phyloP scores from a whole-genome alignment of 2,329 filamentous ascomycete genomes.

The Cryphonectria carpinicola region DNA sequence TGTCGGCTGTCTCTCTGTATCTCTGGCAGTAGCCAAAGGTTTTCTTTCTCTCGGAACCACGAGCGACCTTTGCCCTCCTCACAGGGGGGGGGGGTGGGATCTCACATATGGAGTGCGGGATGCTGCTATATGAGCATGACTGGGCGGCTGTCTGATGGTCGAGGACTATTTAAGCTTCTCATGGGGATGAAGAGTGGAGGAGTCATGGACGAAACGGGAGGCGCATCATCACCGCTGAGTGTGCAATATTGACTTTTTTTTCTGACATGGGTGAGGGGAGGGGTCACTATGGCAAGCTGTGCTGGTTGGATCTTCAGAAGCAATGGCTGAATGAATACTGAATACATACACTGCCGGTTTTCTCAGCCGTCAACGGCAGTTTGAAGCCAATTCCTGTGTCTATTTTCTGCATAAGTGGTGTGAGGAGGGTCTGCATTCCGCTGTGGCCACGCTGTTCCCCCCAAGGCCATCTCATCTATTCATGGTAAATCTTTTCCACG shows the following conservation, averaged over 20 bases:
- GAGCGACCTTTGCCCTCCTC: neutral
- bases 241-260: neutral
- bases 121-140: neutral
- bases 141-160: neutral
- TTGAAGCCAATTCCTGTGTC: neutral
- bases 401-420: neutral
- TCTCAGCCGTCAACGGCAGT: neutral
- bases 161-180: neutral
- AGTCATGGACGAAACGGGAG: neutral
- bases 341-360: constrained; percentile 7
- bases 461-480: neutral
- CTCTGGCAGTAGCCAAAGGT: neutral
- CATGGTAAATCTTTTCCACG: neutral
- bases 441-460: neutral
- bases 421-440: neutral
- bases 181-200: neutral
- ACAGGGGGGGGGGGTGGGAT: neutral
- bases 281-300: constrained; percentile 4
- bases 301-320: constrained; percentile 4
- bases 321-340: constrained; percentile 10
- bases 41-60: neutral
- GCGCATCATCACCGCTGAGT: neutral
- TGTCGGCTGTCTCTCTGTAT: neutral
- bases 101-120: neutral
- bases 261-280: neutral